Conservation (phyloP, 176 grass and related monocot species). For the Phyllostachys edulis region DNA sequence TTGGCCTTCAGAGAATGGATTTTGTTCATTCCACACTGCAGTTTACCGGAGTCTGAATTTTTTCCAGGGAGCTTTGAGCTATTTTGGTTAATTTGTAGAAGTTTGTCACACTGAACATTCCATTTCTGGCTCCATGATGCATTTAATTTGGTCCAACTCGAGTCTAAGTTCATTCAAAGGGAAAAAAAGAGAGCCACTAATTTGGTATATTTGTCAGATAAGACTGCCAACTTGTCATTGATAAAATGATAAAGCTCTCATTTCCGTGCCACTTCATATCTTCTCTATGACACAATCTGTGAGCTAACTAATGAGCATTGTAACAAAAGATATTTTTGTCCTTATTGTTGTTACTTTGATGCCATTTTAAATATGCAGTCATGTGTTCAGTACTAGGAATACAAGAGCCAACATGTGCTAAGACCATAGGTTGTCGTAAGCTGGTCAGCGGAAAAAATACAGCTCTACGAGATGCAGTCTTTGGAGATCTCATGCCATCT, state of each 20-base stretch:
- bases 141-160: conserved; percentile 19
- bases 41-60: conserved; percentile 1
- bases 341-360: neutral
- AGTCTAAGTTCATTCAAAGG: neutral
- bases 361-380: conserved; percentile 6
- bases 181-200: neutral
- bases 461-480: neutral
- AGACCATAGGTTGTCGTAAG: neutral
- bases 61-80: neutral
- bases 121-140: conserved; percentile 14
- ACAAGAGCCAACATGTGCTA: conserved; percentile 1
- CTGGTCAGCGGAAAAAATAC: no score
- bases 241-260: neutral
- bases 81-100: conserved; percentile 22
- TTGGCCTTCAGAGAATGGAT: conserved; percentile 8
- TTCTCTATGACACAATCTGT: conserved; percentile 12
- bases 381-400: conserved; percentile 1
- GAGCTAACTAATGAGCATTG: neutral
- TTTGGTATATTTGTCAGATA: conserved; percentile 9
- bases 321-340: neutral
- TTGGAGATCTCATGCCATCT: conserved; percentile 4
- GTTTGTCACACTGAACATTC: neutral
- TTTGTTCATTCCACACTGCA: conserved; percentile 24
- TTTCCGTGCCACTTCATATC: neutral
- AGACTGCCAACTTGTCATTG: neutral